A percentile compares a stretch with the other conserved stretches of the same genome.
Evolutionary conservation across 2,329 filamentous ascomycete species (phyloP).

Genomic region (Amesomyces nigricolor): DNA sequence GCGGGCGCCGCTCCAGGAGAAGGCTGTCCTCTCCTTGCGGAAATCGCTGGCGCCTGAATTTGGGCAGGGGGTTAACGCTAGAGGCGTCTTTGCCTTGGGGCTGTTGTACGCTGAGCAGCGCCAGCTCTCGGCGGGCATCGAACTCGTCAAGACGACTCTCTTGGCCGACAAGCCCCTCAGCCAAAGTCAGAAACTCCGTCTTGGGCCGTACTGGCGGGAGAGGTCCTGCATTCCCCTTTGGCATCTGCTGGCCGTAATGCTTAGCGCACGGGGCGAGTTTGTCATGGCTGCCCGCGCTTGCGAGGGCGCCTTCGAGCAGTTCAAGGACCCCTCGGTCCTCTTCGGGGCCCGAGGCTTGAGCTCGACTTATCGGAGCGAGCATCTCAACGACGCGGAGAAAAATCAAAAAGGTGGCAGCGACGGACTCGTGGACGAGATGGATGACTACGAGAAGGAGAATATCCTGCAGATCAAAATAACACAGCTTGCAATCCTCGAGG

Average conservation of each 20-base stretch:
- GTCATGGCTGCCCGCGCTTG: constrained; percentile 74
- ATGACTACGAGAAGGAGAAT: constrained; percentile 74
- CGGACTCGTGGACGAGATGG: constrained; percentile 71
- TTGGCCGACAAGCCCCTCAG: constrained; percentile 49
- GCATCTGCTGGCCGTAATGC: constrained; percentile 81
- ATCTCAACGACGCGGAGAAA: constrained; percentile 53
- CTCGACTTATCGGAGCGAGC: constrained; percentile 55
- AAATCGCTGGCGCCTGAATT: constrained; percentile 65
- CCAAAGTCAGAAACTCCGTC: constrained; percentile 39
- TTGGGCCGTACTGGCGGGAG: constrained; percentile 55
- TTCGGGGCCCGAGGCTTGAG: constrained; percentile 56
- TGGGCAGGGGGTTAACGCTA: constrained; percentile 61
- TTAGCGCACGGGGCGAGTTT: constrained; percentile 84
- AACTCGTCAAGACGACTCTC: constrained; percentile 72
- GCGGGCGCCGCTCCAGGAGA: constrained; percentile 67
- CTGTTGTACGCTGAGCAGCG: constrained; percentile 84
- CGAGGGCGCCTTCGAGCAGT: constrained; percentile 87
- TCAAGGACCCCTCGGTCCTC: constrained; percentile 63
- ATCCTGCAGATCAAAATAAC: constrained; percentile 97
- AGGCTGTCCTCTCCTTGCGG: constrained; percentile 70
- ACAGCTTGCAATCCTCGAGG: constrained; percentile 76
- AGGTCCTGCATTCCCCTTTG: constrained; percentile 70
- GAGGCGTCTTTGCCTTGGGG: constrained; percentile 73
- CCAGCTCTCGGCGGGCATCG: constrained; percentile 73
- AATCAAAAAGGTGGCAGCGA: constrained; percentile 30